Evolutionary conservation across 768 basidiomycete genomes (phyloP).

Genomic region (Russula brevipes): DNA sequence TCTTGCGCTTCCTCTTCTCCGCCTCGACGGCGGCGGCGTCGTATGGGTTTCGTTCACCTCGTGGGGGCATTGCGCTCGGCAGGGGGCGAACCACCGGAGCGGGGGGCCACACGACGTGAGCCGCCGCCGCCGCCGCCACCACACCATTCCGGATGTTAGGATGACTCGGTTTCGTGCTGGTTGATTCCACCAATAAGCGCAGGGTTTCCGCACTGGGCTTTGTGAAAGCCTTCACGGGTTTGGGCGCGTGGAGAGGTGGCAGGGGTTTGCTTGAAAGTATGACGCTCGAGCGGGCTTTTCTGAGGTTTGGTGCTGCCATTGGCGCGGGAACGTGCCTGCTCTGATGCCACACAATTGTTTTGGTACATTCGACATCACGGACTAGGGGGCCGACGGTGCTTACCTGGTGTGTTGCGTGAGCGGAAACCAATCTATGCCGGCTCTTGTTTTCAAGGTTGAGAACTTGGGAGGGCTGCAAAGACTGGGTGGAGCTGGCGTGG

Average conservation of each 20-base stretch:
- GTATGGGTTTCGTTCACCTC: constrained; percentile 5
- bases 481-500: neutral
- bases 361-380: neutral
- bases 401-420: neutral
- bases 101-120: constrained; percentile 2
- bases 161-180: neutral
- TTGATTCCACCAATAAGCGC: neutral
- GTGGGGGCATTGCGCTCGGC: neutral
- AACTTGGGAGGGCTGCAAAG: neutral
- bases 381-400: neutral
- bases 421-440: neutral
- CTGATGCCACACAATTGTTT: neutral
- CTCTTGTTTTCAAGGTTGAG: neutral
- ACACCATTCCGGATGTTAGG: neutral
- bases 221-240: neutral
- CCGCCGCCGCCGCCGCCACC: neutral
- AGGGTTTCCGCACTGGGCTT: neutral
- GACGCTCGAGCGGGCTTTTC: constrained; percentile 15
- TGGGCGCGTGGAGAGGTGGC: constrained; percentile 10
- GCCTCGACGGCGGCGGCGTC: constrained; percentile 2
- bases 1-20: neutral
- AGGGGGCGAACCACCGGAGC: constrained; percentile 9
- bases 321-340: neutral
- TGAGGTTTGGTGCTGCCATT: neutral
- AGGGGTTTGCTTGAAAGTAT: neutral